Evolutionary conservation across 1,139 yeast species (phyloP).

Genomic region (Arxiozyma bovina): DNA sequence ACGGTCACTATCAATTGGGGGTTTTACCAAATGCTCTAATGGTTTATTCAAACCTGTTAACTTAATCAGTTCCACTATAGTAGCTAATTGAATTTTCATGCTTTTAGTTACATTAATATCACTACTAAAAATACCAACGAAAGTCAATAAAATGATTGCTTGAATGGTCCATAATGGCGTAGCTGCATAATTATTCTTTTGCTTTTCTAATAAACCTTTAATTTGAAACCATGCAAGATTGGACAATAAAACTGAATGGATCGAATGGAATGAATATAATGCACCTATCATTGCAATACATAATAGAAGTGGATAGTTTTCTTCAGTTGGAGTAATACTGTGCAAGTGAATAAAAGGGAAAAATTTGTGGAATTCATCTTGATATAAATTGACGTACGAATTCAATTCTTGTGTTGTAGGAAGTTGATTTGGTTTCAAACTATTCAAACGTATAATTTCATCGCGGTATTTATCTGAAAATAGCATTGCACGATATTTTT

Average conservation of each 20-base stretch:
- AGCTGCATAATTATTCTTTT: constrained; percentile 46
- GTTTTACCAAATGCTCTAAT: constrained; percentile 50
- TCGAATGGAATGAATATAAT: constrained; percentile 69
- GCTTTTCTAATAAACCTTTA: constrained; percentile 63
- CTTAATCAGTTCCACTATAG: constrained; percentile 70
- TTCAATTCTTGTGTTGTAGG: constrained; percentile 71
- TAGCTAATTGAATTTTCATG: constrained; percentile 66
- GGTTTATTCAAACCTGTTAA: constrained; percentile 70
- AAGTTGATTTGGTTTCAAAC: constrained; percentile 47
- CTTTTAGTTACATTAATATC: constrained; percentile 64
- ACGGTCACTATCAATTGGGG: constrained; percentile 40
- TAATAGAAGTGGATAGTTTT: constrained; percentile 65
- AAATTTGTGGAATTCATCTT: constrained; percentile 66
- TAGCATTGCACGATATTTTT: constrained; percentile 6
- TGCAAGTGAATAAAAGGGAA: constrained; percentile 79
- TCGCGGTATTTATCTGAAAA: constrained; percentile 46
- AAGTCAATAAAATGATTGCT: constrained; percentile 68
- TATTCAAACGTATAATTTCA: constrained; percentile 45
- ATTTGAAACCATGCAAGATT: constrained; percentile 72
- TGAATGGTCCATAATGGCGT: constrained; percentile 89
- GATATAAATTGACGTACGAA: constrained; percentile 61
- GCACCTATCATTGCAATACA: constrained; percentile 90
- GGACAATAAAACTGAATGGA: constrained; percentile 66
- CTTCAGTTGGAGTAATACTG: constrained; percentile 48
- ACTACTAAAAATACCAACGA: constrained; percentile 74